These are phyloP conservation scores for Colletotrichum sp. DNA, from an alignment of 2,329 filamentous ascomycete species.

Conservation along the genomic window DNA sequence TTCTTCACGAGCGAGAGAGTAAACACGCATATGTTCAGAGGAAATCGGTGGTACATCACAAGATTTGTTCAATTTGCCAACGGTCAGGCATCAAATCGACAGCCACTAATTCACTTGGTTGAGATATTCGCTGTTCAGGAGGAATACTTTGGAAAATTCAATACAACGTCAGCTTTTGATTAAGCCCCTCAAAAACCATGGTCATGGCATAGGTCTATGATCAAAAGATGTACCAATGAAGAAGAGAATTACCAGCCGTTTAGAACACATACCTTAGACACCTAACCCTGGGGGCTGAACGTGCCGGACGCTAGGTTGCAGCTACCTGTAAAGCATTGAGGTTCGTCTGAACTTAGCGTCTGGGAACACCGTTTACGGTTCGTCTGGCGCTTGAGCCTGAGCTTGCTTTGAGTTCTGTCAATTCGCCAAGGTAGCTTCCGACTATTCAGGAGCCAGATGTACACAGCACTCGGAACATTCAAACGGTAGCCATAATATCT, in stretches of 20 bases:
- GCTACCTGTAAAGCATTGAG: background rate
- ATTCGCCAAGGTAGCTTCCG: background rate
- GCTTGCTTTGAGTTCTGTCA: background rate
- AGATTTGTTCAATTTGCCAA: background rate
- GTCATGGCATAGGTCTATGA: background rate
- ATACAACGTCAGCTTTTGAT: background rate
- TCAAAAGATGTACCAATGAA: background rate
- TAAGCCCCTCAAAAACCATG: background rate
- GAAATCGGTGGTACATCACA: background rate
- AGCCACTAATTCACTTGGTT: background rate
- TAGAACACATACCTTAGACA: background rate
- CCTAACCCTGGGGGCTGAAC: background rate
- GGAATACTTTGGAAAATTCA: background rate
- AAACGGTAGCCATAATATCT: background rate
- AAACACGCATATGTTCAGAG: background rate
- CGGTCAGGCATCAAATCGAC: background rate
- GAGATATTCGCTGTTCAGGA: background rate
- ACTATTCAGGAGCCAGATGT: background rate
- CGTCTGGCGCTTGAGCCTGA: background rate
- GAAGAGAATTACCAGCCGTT: rapidly evolving
- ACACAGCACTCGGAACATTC: background rate
- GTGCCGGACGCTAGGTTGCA: background rate
- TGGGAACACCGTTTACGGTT: background rate
- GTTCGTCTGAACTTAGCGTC: background rate
- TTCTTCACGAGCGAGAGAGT: background rate